Conservation (phyloP, 2,329 filamentous ascomycete genomes). For the Epichloe sylvatica region DNA sequence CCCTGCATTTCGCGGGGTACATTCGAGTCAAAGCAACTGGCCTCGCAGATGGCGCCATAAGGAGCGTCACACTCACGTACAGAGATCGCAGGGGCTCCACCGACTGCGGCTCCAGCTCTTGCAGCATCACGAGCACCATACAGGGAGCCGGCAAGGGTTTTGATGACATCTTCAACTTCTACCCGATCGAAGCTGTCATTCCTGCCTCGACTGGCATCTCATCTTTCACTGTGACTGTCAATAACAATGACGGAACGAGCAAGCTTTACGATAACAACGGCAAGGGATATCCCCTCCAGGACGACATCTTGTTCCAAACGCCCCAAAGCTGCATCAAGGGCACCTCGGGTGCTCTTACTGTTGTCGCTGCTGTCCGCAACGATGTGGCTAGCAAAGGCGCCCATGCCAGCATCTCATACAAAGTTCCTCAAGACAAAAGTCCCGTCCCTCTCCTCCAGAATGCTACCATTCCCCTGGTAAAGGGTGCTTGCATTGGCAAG, state of each 20-base stretch:
- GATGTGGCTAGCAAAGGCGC: constrained; percentile 29
- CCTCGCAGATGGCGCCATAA: constrained; percentile 27
- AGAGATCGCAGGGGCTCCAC: constrained; percentile 38
- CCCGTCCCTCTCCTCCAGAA: constrained; percentile 28
- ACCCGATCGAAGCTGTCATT: constrained; percentile 36
- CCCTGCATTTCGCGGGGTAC: constrained; percentile 36
- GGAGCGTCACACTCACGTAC: constrained; percentile 38
- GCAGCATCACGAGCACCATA: constrained; percentile 30
- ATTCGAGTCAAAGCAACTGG: constrained; percentile 43
- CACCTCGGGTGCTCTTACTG: constrained; percentile 27
- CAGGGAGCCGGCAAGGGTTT: constrained; percentile 40
- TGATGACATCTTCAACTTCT: constrained; percentile 46
- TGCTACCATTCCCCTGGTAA: constrained; percentile 25
- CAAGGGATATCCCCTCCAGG: constrained; percentile 37
- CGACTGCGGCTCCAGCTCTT: constrained; percentile 27
- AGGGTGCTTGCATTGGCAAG: constrained; percentile 29
- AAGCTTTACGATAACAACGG: constrained; percentile 43
- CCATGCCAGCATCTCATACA: constrained; percentile 30
- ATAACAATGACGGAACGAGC: constrained; percentile 31
- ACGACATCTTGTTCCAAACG: constrained; percentile 39
- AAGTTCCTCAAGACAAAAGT: constrained; percentile 25
- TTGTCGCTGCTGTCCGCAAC: constrained; percentile 36
- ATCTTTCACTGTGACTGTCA: constrained; percentile 42
- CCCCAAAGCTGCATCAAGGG: constrained; percentile 42
- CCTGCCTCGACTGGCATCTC: constrained; percentile 45